A percentile compares a stretch with the other conserved stretches of the same genome.
These are phyloP conservation scores for Leishmania lainsoni DNA, from an alignment of 208 protist species.

Conservation along the genomic window DNA sequence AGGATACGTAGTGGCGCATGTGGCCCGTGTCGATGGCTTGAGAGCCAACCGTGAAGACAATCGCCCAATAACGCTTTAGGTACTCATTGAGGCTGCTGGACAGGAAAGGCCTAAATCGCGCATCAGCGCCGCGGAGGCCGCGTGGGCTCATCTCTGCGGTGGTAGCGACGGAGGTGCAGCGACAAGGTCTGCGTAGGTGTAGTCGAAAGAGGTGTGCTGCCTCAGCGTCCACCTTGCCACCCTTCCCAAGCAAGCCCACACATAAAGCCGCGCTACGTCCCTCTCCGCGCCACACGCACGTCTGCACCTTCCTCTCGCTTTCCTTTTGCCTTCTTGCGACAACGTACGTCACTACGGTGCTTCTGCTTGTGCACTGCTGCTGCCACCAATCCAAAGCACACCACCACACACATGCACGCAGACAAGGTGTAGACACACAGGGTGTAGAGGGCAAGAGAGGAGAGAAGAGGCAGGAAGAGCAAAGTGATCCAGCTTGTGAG, in stretches of 20 bases:
- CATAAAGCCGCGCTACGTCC: neutral
- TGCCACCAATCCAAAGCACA: neutral
- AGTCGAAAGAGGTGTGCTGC: neutral
- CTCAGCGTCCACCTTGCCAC: neutral
- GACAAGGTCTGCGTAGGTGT: neutral
- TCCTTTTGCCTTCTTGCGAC: neutral
- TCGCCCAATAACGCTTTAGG: conserved; percentile 78
- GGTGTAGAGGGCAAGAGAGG: neutral
- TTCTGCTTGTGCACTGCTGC: neutral
- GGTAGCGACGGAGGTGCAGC: neutral
- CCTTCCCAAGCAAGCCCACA: neutral
- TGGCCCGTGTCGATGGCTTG: conserved; percentile 77
- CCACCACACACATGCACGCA: conserved; percentile 1
- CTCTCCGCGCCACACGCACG: neutral
- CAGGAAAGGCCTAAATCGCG: conserved; percentile 64
- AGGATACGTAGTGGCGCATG: conserved; percentile 88
- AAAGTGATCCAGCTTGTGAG: neutral
- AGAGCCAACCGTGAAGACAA: conserved; percentile 81
- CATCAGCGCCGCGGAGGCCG: conserved; percentile 4
- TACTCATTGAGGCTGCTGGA: conserved; percentile 64
- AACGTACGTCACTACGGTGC: neutral
- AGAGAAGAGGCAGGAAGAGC: neutral
- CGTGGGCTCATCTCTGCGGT: conserved; percentile 14
- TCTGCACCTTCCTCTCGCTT: neutral
- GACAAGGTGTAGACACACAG: neutral